Conservation (phyloP, 75 land plant species). For the Pinus taeda region DNA sequence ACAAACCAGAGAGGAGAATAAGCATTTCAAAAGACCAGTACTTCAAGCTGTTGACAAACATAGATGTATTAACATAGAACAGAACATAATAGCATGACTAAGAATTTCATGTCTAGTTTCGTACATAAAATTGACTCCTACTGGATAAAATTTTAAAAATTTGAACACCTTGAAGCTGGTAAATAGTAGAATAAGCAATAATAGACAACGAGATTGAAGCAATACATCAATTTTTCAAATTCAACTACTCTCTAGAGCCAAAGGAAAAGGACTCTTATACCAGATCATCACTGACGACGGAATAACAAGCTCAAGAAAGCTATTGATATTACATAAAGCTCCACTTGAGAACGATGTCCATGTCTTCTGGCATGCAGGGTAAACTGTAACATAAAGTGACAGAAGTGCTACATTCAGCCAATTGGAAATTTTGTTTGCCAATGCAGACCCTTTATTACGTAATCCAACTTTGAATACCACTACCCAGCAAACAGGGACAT, state of each 20-base stretch:
- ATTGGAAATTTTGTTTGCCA: slow-evolving; percentile 56
- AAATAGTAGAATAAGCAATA: not conserved
- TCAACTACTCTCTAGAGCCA: not conserved
- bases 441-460: slow-evolving; percentile 72
- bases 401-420: slow-evolving; percentile 59
- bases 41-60: slow-evolving; percentile 46
- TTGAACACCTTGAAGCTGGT: too few relatives aligned
- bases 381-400: slow-evolving; percentile 44
- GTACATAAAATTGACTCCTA: too few relatives aligned
- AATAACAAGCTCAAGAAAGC: slow-evolving; percentile 57
- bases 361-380: slow-evolving; percentile 56
- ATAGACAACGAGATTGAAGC: not conserved
- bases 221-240: not conserved
- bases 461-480: slow-evolving; percentile 61
- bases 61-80: not conserved
- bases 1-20: slow-evolving; percentile 53
- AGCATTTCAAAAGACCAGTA: slow-evolving; percentile 66
- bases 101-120: too few relatives aligned
- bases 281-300: slow-evolving; percentile 80
- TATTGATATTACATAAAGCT: slow-evolving; percentile 47
- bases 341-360: slow-evolving; percentile 61
- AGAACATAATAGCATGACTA: too few relatives aligned
- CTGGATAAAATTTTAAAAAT: too few relatives aligned
- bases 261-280: slow-evolving; percentile 23
- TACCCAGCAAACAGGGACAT: slow-evolving; percentile 60